phyloP scores from a whole-genome alignment of 2,329 filamentous ascomycete species.

The Apiospora rasikravindrae region DNA sequence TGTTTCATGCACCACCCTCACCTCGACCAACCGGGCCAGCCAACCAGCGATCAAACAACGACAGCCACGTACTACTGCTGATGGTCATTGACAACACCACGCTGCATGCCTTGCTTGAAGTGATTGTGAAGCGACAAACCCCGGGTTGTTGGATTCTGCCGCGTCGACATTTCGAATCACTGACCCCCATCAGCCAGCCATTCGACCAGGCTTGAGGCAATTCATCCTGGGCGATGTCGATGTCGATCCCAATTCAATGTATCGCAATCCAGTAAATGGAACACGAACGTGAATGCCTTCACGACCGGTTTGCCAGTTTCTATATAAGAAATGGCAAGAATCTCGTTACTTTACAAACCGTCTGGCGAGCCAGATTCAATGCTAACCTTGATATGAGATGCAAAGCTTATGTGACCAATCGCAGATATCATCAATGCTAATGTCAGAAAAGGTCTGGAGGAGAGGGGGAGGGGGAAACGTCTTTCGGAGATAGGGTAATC shows the following conservation, averaged over 20 bases:
- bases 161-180: not conserved
- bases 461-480: not conserved
- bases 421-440: not conserved
- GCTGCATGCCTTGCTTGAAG: not conserved
- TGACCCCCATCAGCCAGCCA: not conserved
- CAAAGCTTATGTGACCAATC: not conserved
- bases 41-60: not conserved
- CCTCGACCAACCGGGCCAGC: not conserved
- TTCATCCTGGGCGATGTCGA: not conserved
- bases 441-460: not conserved
- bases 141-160: not conserved
- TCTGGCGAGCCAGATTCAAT: not conserved
- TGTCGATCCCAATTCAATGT: not conserved
- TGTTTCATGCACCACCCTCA: constrained; percentile 7
- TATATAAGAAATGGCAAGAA: not conserved
- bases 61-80: not conserved
- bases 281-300: not conserved
- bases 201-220: not conserved
- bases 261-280: not conserved
- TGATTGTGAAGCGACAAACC: not conserved
- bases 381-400: not conserved
- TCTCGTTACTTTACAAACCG: not conserved
- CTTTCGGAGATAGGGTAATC: not conserved
- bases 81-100: not conserved
- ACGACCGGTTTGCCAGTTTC: not conserved